Evolutionary conservation across 2,329 filamentous ascomycete genomes (phyloP), one percentile per base, ranked within the genome.

Genomic region (Sarocladium strictum): DNA sequence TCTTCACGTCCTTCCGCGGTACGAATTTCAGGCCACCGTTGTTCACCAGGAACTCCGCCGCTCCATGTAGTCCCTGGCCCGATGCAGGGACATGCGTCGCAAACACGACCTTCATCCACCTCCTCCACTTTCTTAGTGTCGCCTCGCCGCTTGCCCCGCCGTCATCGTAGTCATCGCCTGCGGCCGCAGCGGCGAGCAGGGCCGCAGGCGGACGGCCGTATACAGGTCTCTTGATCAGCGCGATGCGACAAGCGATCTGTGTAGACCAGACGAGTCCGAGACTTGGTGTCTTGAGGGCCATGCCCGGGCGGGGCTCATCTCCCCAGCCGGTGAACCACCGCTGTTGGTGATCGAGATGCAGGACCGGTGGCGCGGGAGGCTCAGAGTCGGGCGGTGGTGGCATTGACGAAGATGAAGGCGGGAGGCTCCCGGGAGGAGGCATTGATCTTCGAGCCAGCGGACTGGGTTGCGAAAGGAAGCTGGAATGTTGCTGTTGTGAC

Each of bases 281-380:
- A 6, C 89, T 89, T 0, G 93, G 93, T 0, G 89, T 96, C 71
- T 97, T 97, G 54, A 87, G 71, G 9, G 70, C 63, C 50, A 73
- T 67, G 12, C 71, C 64, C 19, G 72, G 68, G 24, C 70, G 63
- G 15, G 78, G 73, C 55, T 84, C 77, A 67, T 96, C 89, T 21
- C 93, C 91, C 93, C 94, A 97, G 59, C 94, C 92, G 3, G 92
- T 95, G 71, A 97, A 96, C 83, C 92, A 97, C 41, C 89, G 82
- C 68, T 97, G 90, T 70, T 97, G 93, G 69, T 97, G 89, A 62
- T 95, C 86, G 9, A 97, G 80, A 29, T 83, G 80, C 35, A 97
- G 76, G 0, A 85, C 82, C 12, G 78, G 69, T 0, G 72, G 72
- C 1, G 68, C 64, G 14, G 69, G 66, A 2, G 67, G 66, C 2